Base-by-base conservation (phyloP, 345 rosid genomes). In the Boechera divaricarpa region DNA sequence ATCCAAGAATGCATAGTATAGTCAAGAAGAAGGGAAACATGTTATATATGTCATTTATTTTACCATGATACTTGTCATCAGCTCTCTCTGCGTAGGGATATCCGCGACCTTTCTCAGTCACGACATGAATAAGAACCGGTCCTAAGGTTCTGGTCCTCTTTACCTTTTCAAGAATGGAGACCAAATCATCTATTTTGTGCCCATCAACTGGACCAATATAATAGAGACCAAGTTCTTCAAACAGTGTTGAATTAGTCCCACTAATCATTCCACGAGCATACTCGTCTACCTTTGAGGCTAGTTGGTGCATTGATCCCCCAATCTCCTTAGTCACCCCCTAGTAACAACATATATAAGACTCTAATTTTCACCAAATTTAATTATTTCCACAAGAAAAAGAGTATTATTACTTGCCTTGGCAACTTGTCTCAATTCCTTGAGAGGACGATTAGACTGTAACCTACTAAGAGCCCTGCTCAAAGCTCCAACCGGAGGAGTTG, bases 221-320 rank as follows among this genome's bases (percentile, higher is more conserved):
- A 65, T 94, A 90, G 5, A 91, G 84, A 42, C 97, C 98, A 4
- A 94, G 96, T 78, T 91, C 98, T 83, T 94, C 97, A 63, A 94
- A 94, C 9, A 94, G 83, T 39, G 97, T 90, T 29, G 97, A 90
- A 6, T 94, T 90, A 12, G 97, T 87, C 57, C 94, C 98, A 58
- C 97, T 85, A 51, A 94, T 94, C 98, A 94, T 94, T 39, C 97
- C 97, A 38, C 98, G 94, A 76, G 96, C 96, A 63, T 94, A 91
- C 67, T 94, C 96, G 31, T 94, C 98, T n/a, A 91, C 96, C 93
- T 49, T 45, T 45, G 49, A 45, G 5, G 49, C 49, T 45, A 45
- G 18, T 45, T 11, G 48, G 6, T 44, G 48, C 48, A 44, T 44
- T 44, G 16, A 44, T 44, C 6, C 48, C 48, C 48, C 48, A 44